A percentile compares a stretch with the other conserved stretches of the same genome.
phyloP scores from a whole-genome alignment of 1,284 basidiomycete genomes.

The Cystobasidium slooffiae region DNA sequence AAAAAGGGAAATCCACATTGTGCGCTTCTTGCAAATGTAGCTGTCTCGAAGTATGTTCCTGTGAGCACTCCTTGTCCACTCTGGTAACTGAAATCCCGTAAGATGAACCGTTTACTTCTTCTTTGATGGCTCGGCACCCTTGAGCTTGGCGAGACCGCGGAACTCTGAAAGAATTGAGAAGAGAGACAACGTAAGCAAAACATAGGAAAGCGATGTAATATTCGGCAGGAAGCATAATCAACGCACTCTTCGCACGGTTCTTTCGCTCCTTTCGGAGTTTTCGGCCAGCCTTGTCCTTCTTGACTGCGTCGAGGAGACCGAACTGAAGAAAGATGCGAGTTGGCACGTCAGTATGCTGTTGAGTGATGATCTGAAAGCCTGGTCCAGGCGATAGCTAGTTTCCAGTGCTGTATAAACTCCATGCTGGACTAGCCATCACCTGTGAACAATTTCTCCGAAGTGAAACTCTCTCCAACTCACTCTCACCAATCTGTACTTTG shows the following conservation, averaged over 20 bases:
- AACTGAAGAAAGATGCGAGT: conserved; percentile 62
- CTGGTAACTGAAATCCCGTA: neutral
- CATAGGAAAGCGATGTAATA: no score
- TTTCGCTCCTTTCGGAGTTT: conserved; percentile 99
- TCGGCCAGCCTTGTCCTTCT: conserved; percentile 89
- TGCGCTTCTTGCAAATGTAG: no score
- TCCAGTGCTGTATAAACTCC: neutral
- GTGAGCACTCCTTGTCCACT: no score
- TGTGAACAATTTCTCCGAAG: no score
- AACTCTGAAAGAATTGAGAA: conserved; percentile 37
- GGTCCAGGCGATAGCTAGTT: no score
- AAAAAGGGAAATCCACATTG: no score
- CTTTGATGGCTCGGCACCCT: conserved; percentile 45
- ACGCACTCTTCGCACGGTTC: conserved; percentile 86
- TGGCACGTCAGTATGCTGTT: neutral
- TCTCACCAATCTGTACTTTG: conserved; percentile 90
- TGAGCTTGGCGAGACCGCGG: conserved; percentile 43
- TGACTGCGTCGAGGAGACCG: conserved; percentile 65
- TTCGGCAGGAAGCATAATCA: no score
- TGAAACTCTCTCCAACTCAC: conserved; percentile 63
- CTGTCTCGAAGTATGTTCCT: no score
- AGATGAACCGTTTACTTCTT: conserved; percentile 41
- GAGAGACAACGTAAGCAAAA: neutral
- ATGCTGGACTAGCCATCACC: neutral
- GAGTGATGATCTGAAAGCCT: no score